A percentile compares a stretch with the other conserved stretches of the same genome.
Evolutionary conservation across 192 early-diverging fungal species (phyloP).

Genomic region (Backusella macrospora): DNA sequence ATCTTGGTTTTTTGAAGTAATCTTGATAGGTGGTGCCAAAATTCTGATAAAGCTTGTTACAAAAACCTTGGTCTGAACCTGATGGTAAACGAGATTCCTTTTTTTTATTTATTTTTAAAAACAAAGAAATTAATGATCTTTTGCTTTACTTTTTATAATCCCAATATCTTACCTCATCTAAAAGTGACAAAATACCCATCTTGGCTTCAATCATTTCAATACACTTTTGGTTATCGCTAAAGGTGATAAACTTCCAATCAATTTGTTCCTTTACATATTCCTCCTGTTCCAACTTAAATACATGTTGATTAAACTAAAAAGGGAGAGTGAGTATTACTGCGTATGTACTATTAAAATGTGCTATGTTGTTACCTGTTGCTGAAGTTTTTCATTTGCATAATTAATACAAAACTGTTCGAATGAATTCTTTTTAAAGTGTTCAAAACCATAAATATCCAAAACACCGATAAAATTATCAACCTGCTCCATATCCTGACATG

Average conservation of each 20-base stretch:
- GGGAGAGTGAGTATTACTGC: neutral
- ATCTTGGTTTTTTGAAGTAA: constrained; percentile 92
- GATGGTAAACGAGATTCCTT: constrained; percentile 75
- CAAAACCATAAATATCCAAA: constrained; percentile 99
- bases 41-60: constrained; percentile 89
- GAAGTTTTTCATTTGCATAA: constrained; percentile 97
- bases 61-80: constrained; percentile 82
- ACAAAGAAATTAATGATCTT: neutral
- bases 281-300: constrained; percentile 99
- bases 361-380: constrained; percentile 67
- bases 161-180: constrained; percentile 85
- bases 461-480: constrained; percentile 90
- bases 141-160: too few relatives aligned
- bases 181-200: constrained; percentile 89
- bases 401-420: constrained; percentile 99
- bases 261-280: constrained; percentile 97
- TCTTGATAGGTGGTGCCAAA: constrained; percentile 71
- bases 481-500: constrained; percentile 46
- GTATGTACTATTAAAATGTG: neutral
- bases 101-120: neutral
- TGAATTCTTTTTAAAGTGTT: constrained; percentile 99
- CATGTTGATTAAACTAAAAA: constrained; percentile 94
- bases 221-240: constrained; percentile 99
- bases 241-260: constrained; percentile 98
- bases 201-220: constrained; percentile 98